These are phyloP conservation scores for Iberis amara DNA, from an alignment of 441 rosid species.

Conservation along the genomic window DNA sequence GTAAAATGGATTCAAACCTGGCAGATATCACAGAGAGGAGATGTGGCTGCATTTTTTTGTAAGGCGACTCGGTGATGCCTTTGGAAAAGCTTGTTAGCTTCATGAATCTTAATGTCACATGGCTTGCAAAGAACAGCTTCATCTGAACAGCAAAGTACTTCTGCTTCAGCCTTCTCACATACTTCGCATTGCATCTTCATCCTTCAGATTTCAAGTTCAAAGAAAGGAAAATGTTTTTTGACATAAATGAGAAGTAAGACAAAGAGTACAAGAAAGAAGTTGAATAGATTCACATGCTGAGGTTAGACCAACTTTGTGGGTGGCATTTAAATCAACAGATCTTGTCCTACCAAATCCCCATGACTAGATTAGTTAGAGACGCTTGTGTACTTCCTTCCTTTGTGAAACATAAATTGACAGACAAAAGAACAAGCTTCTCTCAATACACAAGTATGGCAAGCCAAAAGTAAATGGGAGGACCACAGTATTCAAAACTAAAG, in stretches of 20 bases:
- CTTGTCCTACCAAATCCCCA: constrained; percentile 16
- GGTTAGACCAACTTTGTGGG: constrained; percentile 29
- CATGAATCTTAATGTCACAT: constrained; percentile 46
- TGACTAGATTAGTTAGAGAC: constrained; percentile 22
- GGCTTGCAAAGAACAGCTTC: constrained; percentile 54
- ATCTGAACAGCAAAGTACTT: constrained; percentile 51
- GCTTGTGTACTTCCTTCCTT: constrained; percentile 10
- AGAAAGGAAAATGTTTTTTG: background rate
- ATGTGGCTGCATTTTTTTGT: constrained; percentile 22
- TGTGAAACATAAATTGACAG: constrained; percentile 18
- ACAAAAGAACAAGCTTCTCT: constrained; percentile 26
- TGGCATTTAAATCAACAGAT: constrained; percentile 29
- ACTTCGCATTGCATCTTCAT: constrained; percentile 54
- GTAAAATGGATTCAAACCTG: constrained; percentile 28
- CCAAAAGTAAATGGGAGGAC: constrained; percentile 32
- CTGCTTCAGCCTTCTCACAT: constrained; percentile 50
- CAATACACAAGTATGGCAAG: constrained; percentile 27
- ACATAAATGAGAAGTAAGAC: constrained; percentile 1
- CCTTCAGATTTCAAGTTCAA: constrained; percentile 1
- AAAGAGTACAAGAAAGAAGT: constrained; percentile 15
- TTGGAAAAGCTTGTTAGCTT: constrained; percentile 44
- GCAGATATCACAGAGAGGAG: constrained; percentile 50
- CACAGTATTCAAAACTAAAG: constrained; percentile 21
- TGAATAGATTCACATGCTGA: constrained; percentile 27
- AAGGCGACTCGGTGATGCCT: constrained; percentile 45